A percentile compares a stretch with the other conserved stretches of the same genome.
These are phyloP conservation scores for Diaporthe batatas DNA, from an alignment of 2,329 filamentous ascomycete genomes.

Conservation along the genomic window DNA sequence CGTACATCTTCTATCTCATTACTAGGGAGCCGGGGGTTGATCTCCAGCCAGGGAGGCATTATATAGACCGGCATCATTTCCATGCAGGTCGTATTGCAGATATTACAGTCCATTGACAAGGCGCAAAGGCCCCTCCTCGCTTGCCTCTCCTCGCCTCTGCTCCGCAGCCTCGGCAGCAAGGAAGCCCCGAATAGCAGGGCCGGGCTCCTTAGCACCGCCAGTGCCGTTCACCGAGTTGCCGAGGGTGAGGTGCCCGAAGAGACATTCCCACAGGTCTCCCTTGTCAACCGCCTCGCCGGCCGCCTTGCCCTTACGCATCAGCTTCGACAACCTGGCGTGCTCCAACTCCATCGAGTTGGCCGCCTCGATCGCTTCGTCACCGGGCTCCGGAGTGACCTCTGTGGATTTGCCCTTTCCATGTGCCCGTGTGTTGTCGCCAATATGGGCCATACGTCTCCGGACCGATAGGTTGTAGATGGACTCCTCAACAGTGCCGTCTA, in stretches of 20 bases:
- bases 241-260: slow-evolving; percentile 75
- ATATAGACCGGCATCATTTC: neutral
- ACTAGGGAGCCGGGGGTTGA: neutral
- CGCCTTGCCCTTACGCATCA: slow-evolving; percentile 78
- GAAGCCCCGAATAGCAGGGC: slow-evolving; percentile 51
- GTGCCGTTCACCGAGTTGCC: slow-evolving; percentile 39
- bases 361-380: slow-evolving; percentile 77
- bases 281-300: slow-evolving; percentile 85
- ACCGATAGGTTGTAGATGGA: slow-evolving; percentile 92
- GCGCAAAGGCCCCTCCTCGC: neutral
- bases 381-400: slow-evolving; percentile 53
- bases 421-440: slow-evolving; percentile 57
- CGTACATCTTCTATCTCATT: neutral
- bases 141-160: slow-evolving; percentile 47
- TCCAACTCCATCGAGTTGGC: slow-evolving; percentile 90
- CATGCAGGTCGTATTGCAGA: too few relatives aligned
- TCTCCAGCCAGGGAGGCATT: neutral
- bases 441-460: slow-evolving; percentile 81
- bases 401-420: slow-evolving; percentile 51
- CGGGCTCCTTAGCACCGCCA: slow-evolving; percentile 19
- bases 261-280: slow-evolving; percentile 87
- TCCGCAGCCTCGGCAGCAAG: slow-evolving; percentile 62
- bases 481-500: slow-evolving; percentile 92
- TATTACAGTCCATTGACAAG: slow-evolving; percentile 29
- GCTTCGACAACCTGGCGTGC: slow-evolving; percentile 74